Conservation (phyloP, 441 rosid genomes). For the Arabidopsis lyrata region DNA sequence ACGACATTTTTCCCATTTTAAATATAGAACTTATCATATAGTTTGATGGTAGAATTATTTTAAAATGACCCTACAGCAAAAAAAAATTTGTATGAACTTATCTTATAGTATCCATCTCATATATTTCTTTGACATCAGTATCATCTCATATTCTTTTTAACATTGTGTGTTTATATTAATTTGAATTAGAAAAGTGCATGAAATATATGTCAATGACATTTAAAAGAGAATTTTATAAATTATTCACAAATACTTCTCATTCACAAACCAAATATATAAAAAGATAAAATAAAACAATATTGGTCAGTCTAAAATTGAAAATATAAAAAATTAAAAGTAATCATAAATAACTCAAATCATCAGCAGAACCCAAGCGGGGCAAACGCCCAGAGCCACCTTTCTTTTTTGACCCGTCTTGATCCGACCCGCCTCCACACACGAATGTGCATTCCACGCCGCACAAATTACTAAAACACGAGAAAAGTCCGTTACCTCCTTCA, state of each 20-base stretch:
- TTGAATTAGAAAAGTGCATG: too few species aligned
- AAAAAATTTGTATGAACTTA: too few species aligned
- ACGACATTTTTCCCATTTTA: too few species aligned
- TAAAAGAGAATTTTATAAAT: neutral
- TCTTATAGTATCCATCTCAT: too few species aligned
- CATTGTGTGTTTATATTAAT: too few species aligned
- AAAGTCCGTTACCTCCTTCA: conserved; percentile 52
- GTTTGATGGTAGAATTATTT: too few species aligned
- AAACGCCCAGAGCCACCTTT: conserved; percentile 21
- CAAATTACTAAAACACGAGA: conserved; percentile 73
- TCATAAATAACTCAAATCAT: conserved; percentile 46
- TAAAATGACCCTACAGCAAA: too few species aligned
- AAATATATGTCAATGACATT: neutral
- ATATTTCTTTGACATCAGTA: too few species aligned
- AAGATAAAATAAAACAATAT: neutral
- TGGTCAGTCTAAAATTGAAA: neutral
- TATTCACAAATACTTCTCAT: conserved; percentile 10
- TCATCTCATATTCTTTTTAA: too few species aligned
- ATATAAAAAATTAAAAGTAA: conserved; percentile 10
- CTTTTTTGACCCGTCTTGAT: conserved; percentile 22
- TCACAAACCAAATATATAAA: neutral
- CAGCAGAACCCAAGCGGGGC: conserved; percentile 46
- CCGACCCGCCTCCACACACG: conserved; percentile 50
- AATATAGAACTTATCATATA: too few species aligned
- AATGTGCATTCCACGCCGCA: conserved; percentile 81